Conservation (phyloP, 2,329 filamentous ascomycete species). For the Xylaria sp. region DNA sequence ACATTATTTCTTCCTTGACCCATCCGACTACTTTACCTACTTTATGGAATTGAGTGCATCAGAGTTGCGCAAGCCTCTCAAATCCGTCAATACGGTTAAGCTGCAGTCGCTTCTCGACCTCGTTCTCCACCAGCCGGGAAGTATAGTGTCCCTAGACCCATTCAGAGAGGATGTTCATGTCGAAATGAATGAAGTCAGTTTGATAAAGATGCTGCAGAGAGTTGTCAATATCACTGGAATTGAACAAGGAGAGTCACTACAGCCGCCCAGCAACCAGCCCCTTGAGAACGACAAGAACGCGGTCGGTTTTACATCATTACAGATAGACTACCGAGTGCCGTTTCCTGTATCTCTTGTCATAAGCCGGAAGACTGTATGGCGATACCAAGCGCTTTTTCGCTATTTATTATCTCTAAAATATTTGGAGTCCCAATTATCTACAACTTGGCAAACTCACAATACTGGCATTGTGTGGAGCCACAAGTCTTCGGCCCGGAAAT, state of each 20-base stretch:
- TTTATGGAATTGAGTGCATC: slow-evolving; percentile 91
- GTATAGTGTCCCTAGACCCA: slow-evolving; percentile 88
- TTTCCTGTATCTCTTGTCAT: slow-evolving; percentile 96
- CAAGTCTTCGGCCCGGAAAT: slow-evolving; percentile 70
- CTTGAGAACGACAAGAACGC: slow-evolving; percentile 87
- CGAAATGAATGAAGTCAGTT: slow-evolving; percentile 91
- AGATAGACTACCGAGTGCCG: slow-evolving; percentile 91
- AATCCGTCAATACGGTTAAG: slow-evolving; percentile 88
- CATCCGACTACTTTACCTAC: slow-evolving; percentile 97
- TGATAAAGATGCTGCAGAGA: slow-evolving; percentile 92
- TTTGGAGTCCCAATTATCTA: slow-evolving; percentile 83
- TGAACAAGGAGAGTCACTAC: slow-evolving; percentile 84
- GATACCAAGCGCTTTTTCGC: slow-evolving; percentile 94
- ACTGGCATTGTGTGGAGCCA: slow-evolving; percentile 83
- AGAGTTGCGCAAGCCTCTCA: slow-evolving; percentile 88
- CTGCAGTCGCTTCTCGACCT: slow-evolving; percentile 95
- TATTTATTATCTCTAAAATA: slow-evolving; percentile 90
- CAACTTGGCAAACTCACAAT: slow-evolving; percentile 89
- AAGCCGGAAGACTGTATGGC: slow-evolving; percentile 92
- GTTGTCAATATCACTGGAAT: slow-evolving; percentile 97
- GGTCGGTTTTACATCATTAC: slow-evolving; percentile 86
- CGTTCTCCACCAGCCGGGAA: slow-evolving; percentile 93
- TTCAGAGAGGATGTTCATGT: slow-evolving; percentile 99
- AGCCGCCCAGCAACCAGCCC: slow-evolving; percentile 69
- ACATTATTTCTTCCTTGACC: slow-evolving; percentile 98